Evolutionary conservation across 192 early-diverging fungal genomes (phyloP).

Genomic region (Chytriomyces hyalinus): DNA sequence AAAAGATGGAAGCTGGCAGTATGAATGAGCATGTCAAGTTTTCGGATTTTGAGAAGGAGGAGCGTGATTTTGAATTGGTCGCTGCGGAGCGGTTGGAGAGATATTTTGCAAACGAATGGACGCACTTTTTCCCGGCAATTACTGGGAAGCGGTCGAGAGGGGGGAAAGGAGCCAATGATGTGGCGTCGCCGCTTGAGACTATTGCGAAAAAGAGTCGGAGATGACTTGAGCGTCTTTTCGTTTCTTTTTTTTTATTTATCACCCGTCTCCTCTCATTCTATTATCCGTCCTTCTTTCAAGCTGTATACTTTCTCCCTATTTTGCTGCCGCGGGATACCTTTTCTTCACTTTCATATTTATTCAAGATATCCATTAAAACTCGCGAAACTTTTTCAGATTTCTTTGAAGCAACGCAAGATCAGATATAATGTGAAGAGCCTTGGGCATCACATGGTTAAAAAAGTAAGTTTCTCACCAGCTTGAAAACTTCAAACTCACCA

Average conservation of each 20-base stretch:
- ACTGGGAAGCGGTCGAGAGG: not conserved
- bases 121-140: slow-evolving; percentile 21
- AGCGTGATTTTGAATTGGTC: not conserved
- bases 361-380: too few relatives aligned
- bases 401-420: too few relatives aligned
- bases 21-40: not conserved
- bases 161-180: not conserved
- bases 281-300: not conserved
- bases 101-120: slow-evolving; percentile 32
- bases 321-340: too few relatives aligned
- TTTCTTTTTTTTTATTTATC: not conserved
- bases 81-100: slow-evolving; percentile 12
- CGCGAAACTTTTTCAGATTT: not conserved
- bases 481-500: slow-evolving; percentile 1
- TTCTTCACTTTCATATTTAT: too few relatives aligned
- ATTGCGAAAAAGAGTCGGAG: not conserved
- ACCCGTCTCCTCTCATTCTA: not conserved
- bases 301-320: not conserved
- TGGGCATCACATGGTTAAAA: not conserved
- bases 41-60: not conserved
- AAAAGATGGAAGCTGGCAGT: too few relatives aligned
- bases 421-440: too few relatives aligned
- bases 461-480: not conserved
- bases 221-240: not conserved
- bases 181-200: not conserved